These are phyloP conservation scores for Lithospermum erythrorhizon DNA, from an alignment of 257 asterid genomes.

Conservation along the genomic window DNA sequence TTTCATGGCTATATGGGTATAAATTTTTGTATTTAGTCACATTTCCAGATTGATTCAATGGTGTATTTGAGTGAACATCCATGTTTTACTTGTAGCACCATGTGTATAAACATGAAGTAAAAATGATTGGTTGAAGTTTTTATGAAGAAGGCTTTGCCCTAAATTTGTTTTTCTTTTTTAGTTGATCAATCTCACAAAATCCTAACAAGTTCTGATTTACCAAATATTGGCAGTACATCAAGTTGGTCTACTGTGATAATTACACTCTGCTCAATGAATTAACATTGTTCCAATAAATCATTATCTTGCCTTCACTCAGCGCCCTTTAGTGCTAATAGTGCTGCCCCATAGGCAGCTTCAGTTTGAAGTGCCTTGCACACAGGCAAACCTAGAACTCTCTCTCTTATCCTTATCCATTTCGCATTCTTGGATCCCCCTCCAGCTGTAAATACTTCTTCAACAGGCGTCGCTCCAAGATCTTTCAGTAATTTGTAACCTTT, in stretches of 20 bases:
- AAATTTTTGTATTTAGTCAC: too few relatives aligned
- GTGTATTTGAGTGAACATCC: too few relatives aligned
- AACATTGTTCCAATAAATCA: neutral
- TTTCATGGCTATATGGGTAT: too few relatives aligned
- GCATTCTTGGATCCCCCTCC: constrained; percentile 85
- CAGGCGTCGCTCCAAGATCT: constrained; percentile 86
- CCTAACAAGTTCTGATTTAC: too few relatives aligned
- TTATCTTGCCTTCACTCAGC: constrained; percentile 8
- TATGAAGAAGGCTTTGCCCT: too few relatives aligned
- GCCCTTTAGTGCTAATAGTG: constrained; percentile 68
- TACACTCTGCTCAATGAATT: neutral
- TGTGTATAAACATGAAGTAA: too few relatives aligned
- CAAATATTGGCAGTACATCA: too few relatives aligned
- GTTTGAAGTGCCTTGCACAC: constrained; percentile 62
- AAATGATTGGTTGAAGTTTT: too few relatives aligned
- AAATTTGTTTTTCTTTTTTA: too few relatives aligned
- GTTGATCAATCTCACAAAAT: too few relatives aligned
- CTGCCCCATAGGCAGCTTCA: constrained; percentile 98
- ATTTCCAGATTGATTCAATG: too few relatives aligned
- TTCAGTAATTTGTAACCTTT: constrained; percentile 63
- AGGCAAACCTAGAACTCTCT: constrained; percentile 72
- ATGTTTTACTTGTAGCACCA: too few relatives aligned
- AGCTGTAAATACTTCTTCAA: constrained; percentile 71
- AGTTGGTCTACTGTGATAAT: neutral
- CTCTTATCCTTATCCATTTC: constrained; percentile 73